A percentile compares a stretch with the other conserved stretches of the same genome.
phyloP scores from a whole-genome alignment of 305 asterid genomes.

The Fraxinus greggii region DNA sequence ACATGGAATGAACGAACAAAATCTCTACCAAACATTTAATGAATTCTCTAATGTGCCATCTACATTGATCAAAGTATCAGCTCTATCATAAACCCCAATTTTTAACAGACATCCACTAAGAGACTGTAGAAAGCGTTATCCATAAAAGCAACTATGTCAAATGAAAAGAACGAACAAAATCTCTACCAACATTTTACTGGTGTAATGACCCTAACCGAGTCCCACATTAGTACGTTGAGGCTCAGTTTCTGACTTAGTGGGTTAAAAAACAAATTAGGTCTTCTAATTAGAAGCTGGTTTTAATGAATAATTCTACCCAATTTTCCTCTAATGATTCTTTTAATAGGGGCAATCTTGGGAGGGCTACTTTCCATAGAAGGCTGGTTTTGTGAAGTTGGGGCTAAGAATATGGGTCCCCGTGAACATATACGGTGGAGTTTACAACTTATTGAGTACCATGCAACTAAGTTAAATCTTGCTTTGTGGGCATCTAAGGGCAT shows the following conservation, averaged over 20 bases:
- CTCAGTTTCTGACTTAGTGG: neutral
- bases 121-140: neutral
- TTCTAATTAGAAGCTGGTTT: neutral
- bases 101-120: neutral
- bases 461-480: neutral
- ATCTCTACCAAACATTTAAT: neutral
- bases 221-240: neutral
- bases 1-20: neutral
- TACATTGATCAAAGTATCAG: neutral
- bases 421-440: neutral
- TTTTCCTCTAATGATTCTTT: neutral
- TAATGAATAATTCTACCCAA: neutral
- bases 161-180: neutral
- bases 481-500: neutral
- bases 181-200: neutral
- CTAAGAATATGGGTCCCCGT: neutral
- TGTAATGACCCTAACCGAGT: neutral
- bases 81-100: neutral
- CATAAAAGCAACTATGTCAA: neutral
- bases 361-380: neutral
- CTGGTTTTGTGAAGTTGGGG: neutral
- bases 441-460: neutral
- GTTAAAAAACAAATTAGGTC: neutral
- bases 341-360: neutral
- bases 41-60: neutral